These are phyloP conservation scores for Vitis labrusca DNA, from an alignment of 164 flowering plant species.

Conservation along the genomic window DNA sequence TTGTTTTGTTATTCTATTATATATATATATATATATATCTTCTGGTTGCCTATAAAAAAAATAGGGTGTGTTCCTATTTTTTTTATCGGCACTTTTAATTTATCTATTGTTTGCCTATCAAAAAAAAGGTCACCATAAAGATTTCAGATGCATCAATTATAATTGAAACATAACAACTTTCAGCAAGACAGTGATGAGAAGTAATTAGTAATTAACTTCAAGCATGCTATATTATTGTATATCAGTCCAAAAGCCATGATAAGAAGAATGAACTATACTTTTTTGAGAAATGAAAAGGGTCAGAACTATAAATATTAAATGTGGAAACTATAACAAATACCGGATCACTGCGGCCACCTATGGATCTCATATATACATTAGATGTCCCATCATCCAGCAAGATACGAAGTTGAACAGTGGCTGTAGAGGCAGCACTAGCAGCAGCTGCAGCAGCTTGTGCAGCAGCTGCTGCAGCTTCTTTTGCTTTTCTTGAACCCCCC, in stretches of 20 bases:
- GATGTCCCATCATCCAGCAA: conserved; percentile 96
- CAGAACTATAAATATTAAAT: background rate
- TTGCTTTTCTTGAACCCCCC: conserved; percentile 90
- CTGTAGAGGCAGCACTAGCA: conserved; percentile 84
- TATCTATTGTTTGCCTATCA: no score
- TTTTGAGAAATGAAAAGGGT: background rate
- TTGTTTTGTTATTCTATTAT: no score
- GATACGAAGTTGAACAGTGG: conserved; percentile 92
- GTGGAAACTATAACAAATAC: conserved; percentile 33
- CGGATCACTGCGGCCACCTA: conserved; percentile 88
- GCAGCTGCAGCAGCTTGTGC: conserved; percentile 96
- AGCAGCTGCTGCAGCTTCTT: conserved; percentile 97
- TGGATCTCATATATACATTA: conserved; percentile 80
- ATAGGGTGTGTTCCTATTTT: no score
- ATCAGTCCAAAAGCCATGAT: background rate
- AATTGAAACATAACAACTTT: no score
- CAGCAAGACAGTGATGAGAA: background rate
- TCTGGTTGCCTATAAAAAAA: no score
- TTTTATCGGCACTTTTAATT: no score
- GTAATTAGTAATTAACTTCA: background rate
- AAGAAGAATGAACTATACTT: background rate
- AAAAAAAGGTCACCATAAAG: no score
- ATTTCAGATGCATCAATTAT: no score
- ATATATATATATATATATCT: no score
- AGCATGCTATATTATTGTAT: background rate